Base-by-base conservation (phyloP, 2,329 filamentous ascomycete genomes). In the Arthrinium puccinioides region DNA sequence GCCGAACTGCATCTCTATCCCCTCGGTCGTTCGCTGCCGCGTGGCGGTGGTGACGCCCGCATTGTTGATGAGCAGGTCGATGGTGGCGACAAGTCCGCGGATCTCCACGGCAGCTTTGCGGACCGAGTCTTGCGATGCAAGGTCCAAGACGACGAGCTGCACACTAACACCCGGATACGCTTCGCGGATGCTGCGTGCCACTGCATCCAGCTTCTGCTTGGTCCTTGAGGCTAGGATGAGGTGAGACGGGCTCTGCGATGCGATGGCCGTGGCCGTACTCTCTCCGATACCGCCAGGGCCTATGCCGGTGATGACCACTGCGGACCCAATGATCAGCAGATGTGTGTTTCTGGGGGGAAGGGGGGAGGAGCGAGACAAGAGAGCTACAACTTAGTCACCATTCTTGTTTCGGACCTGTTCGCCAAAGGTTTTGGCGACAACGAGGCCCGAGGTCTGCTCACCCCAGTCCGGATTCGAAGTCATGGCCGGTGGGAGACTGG, bases 161-260 rank as follows among this genome's bases (percentile, higher is more conserved):
- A 64, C 52, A 32, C 57, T 43, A 1, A 65, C 56, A 7, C 41
- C 40, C 0, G 65, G 61, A 39, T 60, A 55, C 9, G 54, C 49
- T 5, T 47, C 33, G 5, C 40, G 48, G 37, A 72, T 62, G 6
- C 61, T 53, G 8, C 56, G 47, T 6, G 56, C 59, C 1, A 68
- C 66, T 0, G 51, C 47, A 16, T 67, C 57, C 5, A 72, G 45
- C 43, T 69, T 70, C 10, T 54, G 39, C 23, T 48, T 49, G 9
- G 63, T 69, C 13, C 70, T 63, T 3, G 69, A 70, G 2, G 57
- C 66, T 10, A 70, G 57, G 25, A 68, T 60, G 14, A 74, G 58
- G 14, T 54, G 51, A 0, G 48, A 50, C 0, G 69, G 66, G 4
- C 47, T 47, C 35, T 71, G 67, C 0, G 66, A 61, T 4, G 67